Conservation (phyloP, 1,284 basidiomycete species). For the Neonothopanus nambi region DNA sequence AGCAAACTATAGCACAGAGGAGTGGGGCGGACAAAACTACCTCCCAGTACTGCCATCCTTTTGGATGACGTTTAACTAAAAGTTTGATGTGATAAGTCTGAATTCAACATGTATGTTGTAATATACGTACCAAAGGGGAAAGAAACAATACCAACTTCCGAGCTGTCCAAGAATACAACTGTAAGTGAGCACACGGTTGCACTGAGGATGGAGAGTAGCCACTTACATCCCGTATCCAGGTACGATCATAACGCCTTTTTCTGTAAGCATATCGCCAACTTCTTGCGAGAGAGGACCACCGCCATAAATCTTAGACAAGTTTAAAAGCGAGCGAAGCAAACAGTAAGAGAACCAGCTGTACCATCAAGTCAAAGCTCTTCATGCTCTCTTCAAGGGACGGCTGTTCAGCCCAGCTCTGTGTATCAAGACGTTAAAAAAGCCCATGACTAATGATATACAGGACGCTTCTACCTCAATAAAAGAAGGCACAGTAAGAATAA, state of each 20-base stretch:
- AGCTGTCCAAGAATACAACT: not conserved
- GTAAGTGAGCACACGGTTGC: not conserved
- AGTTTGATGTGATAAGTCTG: not conserved
- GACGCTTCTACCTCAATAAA: conserved; percentile 19
- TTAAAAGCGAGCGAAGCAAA: not conserved
- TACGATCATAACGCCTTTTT: not conserved
- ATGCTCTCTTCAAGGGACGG: conserved; percentile 14
- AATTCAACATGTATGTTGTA: too few relatives aligned
- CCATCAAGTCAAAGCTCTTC: conserved; percentile 15
- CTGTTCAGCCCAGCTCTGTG: conserved; percentile 20
- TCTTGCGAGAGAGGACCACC: conserved; percentile 1
- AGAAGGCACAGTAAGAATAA: conserved; percentile 17
- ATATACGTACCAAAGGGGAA: not conserved
- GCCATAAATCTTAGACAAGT: not conserved
- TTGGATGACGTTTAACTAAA: not conserved
- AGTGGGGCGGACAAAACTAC: not conserved
- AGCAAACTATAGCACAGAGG: not conserved
- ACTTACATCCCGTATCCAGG: not conserved
- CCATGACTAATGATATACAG: not conserved
- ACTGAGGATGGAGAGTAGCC: not conserved
- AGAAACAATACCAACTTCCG: not conserved
- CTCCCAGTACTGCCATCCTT: not conserved
- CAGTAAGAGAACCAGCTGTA: conserved; percentile 3
- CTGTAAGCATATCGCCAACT: not conserved
- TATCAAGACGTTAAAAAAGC: not conserved